Percentiles rank a stretch among this genome's conserved stretches.
These are phyloP conservation scores for Pythium rhizo-oryzae DNA, from an alignment of 352 stramenopile species.

Conservation along the genomic window DNA sequence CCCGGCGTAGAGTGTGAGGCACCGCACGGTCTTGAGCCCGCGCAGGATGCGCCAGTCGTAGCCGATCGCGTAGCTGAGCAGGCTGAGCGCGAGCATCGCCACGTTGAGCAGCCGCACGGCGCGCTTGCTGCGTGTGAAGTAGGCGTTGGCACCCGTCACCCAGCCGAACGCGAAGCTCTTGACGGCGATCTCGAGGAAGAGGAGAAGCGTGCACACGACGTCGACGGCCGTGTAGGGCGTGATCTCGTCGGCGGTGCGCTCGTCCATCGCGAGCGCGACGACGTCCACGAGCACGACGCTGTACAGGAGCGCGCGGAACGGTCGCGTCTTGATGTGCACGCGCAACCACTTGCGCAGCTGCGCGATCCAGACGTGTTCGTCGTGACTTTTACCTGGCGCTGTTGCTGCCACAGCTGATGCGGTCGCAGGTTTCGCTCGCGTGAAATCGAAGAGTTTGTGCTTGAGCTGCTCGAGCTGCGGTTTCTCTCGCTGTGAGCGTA, in stretches of 20 bases:
- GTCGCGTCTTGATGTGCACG: conserved; percentile 43
- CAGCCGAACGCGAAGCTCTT: conserved; percentile 61
- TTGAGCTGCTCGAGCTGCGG: conserved; percentile 47
- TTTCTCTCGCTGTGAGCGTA: conserved; percentile 47
- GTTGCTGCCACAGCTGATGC: not conserved
- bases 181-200: conserved; percentile 59
- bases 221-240: conserved; percentile 37
- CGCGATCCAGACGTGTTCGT: not conserved
- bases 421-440: not conserved
- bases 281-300: conserved; percentile 54
- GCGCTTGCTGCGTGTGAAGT: conserved; percentile 47
- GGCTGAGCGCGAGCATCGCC: conserved; percentile 42
- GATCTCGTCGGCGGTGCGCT: conserved; percentile 33
- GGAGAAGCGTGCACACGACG: conserved; percentile 58
- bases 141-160: conserved; percentile 44
- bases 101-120: conserved; percentile 57
- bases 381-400: not conserved
- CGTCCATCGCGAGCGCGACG: conserved; percentile 60
- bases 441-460: conserved; percentile 38
- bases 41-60: conserved; percentile 54
- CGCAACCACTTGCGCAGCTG: conserved; percentile 30
- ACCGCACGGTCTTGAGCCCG: conserved; percentile 68
- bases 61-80: conserved; percentile 47
- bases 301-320: conserved; percentile 51
- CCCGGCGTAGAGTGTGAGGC: conserved; percentile 64